Evolutionary conservation across 139 green algal genomes (phyloP), one percentile per base, ranked within the genome.

Genomic region (Auxenochlorella pyrenoidosa): DNA sequence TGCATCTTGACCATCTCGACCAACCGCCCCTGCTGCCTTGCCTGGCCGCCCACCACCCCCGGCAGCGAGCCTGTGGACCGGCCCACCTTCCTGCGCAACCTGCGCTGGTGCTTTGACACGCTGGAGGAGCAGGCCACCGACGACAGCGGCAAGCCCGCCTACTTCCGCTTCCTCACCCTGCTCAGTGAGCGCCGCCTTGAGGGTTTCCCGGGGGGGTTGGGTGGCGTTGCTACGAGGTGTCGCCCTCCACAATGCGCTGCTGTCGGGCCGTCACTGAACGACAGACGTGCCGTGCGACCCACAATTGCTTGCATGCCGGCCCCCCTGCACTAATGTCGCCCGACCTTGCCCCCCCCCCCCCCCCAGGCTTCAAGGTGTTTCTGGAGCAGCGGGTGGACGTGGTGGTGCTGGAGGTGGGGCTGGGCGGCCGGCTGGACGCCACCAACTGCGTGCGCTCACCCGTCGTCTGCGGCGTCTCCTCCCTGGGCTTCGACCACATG

Each of bases 401-500:
- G 72, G 94, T 94, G 54, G 90, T 99, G 30, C 90, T 99, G 68
- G 98, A 99, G 90, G 96, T 99, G 44, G 98, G 98, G 26, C 93
- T 99, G 70, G 98, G 98, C 13, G 98, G 98, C 26, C 92, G 98
- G 18, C 91, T 99, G 58, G 98, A 99, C 87, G 96, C 97, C 65
- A 99, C 98, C 70, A 99, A 99, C 91, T 90, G 94, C 60, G 82
- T 95, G 44, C 83, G 89, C 36, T 47, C 65, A 16, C 89, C 91
- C 63, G 86, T 88, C 32, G 97, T 95, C 0, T 96, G 93, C 78
- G 97, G 95, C 41, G 91, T 99, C 54, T 95, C 95, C 28, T 92
- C 92, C 16, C 93, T 99, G 28, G 98, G 97, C 30, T 97, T 97
- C 66, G 98, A 99, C 90, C 98, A 99, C 93, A 97, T 98, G 92